phyloP scores from a whole-genome alignment of 2,329 filamentous ascomycete species.

The Alternaria incomplexa region DNA sequence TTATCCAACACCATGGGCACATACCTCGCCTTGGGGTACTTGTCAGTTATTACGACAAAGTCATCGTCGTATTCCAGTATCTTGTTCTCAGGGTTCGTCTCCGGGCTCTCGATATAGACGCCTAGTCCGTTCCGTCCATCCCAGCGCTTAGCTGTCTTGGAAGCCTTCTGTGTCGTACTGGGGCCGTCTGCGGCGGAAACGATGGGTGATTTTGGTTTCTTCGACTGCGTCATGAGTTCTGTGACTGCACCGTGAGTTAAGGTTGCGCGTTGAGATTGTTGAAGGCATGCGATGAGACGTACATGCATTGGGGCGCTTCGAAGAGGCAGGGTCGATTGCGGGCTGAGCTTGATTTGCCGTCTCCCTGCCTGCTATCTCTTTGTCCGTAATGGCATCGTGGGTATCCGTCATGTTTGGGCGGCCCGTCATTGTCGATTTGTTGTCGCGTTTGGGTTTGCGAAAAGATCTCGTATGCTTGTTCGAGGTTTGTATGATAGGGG shows the following conservation, averaged over 20 bases:
- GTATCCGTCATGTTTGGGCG: neutral
- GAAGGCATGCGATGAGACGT: constrained; percentile 7
- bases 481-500: neutral
- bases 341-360: constrained; percentile 7
- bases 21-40: constrained; percentile 74
- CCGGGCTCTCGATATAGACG: constrained; percentile 69
- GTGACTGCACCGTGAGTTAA: constrained; percentile 48
- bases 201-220: constrained; percentile 42
- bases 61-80: constrained; percentile 71
- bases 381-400: constrained; percentile 28
- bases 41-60: constrained; percentile 80
- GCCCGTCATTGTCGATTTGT: neutral
- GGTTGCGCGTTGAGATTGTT: neutral
- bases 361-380: constrained; percentile 26
- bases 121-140: constrained; percentile 67
- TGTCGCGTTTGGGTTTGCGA: neutral
- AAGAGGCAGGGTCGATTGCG: neutral
- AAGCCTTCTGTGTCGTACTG: constrained; percentile 16
- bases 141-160: constrained; percentile 19
- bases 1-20: neutral
- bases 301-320: constrained; percentile 49
- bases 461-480: neutral
- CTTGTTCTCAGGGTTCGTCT: constrained; percentile 62
- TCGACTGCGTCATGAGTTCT: constrained; percentile 54
- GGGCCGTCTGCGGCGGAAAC: constrained; percentile 6